These are phyloP conservation scores for Zychaea mexicana DNA, from an alignment of 371 early-diverging fungal species.

Conservation along the genomic window DNA sequence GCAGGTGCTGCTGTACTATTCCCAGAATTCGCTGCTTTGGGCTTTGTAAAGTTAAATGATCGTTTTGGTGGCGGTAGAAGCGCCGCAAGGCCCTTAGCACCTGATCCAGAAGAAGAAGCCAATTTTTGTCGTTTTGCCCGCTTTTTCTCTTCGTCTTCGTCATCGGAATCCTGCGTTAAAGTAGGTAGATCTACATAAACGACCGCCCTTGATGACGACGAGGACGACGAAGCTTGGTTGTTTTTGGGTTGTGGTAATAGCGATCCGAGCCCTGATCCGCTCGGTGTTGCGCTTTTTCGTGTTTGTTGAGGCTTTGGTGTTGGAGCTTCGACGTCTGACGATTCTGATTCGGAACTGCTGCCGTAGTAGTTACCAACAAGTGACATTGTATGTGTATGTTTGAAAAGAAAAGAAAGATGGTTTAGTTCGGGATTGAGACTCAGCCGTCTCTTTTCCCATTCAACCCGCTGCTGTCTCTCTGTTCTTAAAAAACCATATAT, in stretches of 20 bases:
- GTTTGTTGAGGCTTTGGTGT: background rate
- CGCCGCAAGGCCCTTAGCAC: slow-evolving; percentile 22
- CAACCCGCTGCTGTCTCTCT: too few relatives aligned
- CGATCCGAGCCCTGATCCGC: slow-evolving; percentile 8
- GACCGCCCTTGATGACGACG: slow-evolving; percentile 9
- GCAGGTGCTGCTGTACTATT: background rate
- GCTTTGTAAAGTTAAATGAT: slow-evolving; percentile 8
- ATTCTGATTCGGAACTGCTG: slow-evolving; percentile 23
- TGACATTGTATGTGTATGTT: slow-evolving; percentile 10
- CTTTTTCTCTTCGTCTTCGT: slow-evolving; percentile 26
- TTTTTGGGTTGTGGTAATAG: slow-evolving; percentile 23
- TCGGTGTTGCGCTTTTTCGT: background rate
- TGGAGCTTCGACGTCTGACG: slow-evolving; percentile 13
- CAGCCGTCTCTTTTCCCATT: too few relatives aligned
- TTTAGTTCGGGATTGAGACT: background rate
- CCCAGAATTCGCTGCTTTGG: slow-evolving; percentile 11
- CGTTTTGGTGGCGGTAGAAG: slow-evolving; percentile 39
- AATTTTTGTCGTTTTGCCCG: slow-evolving; percentile 22
- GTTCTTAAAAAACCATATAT: background rate
- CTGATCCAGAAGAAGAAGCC: slow-evolving; percentile 9
- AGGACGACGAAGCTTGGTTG: background rate
- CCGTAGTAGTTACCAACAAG: slow-evolving; percentile 19
- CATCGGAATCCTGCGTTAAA: slow-evolving; percentile 12
- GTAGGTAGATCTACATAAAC: slow-evolving; percentile 36
- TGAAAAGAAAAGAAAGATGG: background rate